These are phyloP conservation scores for Kokia cookei DNA, from an alignment of 441 rosid genomes.

Conservation along the genomic window DNA sequence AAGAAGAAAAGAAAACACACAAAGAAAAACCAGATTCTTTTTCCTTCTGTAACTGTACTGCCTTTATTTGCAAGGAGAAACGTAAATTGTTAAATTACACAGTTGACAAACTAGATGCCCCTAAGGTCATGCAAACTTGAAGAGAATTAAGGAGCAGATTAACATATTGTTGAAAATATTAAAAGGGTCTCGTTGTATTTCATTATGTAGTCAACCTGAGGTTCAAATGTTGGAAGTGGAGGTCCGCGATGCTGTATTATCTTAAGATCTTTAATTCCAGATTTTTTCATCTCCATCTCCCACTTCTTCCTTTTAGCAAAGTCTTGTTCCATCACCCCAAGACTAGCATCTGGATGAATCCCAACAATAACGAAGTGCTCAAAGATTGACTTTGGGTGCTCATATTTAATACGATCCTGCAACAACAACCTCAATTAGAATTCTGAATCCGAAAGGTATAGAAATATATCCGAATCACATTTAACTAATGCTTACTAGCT, in stretches of 20 bases:
- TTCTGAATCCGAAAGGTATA: conserved; percentile 2
- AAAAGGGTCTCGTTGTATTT: conserved; percentile 1
- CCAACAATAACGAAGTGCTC: conserved; percentile 90
- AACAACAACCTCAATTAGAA: conserved; percentile 17
- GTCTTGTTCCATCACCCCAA: conserved; percentile 80
- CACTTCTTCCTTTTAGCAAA: conserved; percentile 75
- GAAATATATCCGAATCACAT: neutral
- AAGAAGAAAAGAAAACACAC: neutral
- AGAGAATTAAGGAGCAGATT: neutral
- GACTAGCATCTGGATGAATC: conserved; percentile 78
- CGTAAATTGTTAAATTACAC: neutral
- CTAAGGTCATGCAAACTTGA: neutral
- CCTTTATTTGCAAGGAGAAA: neutral
- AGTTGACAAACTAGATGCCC: neutral
- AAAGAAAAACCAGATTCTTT: neutral
- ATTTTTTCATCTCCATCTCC: conserved; percentile 62
- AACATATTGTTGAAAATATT: neutral
- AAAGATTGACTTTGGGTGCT: conserved; percentile 80
- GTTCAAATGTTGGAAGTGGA: conserved; percentile 61
- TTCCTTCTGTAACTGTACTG: neutral
- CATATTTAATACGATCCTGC: conserved; percentile 60
- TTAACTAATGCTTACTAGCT: neutral
- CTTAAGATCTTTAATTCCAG: conserved; percentile 49
- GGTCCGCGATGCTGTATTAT: conserved; percentile 51
- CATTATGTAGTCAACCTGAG: conserved; percentile 58